Percentiles rank a stretch among this genome's conserved stretches.
Conservation (phyloP, 2,329 filamentous ascomycete species). For the Aspergillus flavus region DNA sequence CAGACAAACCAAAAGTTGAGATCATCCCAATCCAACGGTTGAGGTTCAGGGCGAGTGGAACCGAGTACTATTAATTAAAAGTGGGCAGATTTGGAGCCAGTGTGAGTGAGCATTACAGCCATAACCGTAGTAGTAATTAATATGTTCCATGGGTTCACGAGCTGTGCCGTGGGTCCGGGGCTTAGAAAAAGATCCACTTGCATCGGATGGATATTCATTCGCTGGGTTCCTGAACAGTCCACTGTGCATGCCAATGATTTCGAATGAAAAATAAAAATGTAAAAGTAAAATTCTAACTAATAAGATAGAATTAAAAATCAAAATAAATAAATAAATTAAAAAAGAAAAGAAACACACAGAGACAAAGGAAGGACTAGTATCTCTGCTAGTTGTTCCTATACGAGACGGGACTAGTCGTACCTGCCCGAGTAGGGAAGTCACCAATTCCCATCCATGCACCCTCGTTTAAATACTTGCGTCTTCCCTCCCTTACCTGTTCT, state of each 20-base stretch:
- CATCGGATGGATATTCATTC: neutral
- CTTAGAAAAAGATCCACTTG: neutral
- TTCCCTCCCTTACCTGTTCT: constrained; percentile 4
- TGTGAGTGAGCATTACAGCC: neutral
- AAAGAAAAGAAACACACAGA: neutral
- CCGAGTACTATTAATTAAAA: neutral
- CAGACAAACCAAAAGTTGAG: neutral
- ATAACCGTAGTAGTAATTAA: neutral
- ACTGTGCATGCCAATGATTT: neutral
- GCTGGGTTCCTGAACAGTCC: neutral
- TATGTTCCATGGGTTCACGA: neutral
- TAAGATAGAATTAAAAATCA: neutral
- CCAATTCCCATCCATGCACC: neutral
- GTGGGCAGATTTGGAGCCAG: neutral
- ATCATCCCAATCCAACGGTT: neutral
- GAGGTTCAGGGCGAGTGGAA: neutral
- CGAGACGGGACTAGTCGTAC: no score
- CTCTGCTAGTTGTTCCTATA: neutral
- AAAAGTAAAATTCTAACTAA: neutral
- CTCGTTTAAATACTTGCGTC: constrained; percentile 2
- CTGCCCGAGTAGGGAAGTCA: no score
- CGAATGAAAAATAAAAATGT: neutral
- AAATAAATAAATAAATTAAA: neutral
- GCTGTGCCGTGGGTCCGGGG: constrained; percentile 4
- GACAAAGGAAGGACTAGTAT: neutral